Conservation (phyloP, 495 filamentous ascomycete genomes). For the Bacidia gigantensis region DNA sequence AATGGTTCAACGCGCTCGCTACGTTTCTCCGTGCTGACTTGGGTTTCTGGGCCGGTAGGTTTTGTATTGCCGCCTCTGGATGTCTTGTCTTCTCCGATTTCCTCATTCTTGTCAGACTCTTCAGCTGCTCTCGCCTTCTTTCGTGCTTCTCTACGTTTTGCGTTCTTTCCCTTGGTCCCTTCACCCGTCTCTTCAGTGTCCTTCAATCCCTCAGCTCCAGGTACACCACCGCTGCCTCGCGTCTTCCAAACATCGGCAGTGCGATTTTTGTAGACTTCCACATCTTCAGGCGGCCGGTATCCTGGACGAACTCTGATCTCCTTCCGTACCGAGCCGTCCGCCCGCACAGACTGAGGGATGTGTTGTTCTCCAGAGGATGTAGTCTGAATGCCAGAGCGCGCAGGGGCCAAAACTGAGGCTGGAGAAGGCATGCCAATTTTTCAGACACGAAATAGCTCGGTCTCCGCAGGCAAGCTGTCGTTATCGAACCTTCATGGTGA, state of each 20-base stretch:
- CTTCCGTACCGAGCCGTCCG: constrained; percentile 78
- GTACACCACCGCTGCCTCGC: constrained; percentile 60
- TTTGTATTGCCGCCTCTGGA: not conserved
- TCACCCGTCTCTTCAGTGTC: constrained; percentile 38
- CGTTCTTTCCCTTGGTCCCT: constrained; percentile 60
- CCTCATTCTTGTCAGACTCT: constrained; percentile 23
- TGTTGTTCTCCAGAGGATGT: constrained; percentile 60
- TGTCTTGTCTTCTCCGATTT: constrained; percentile 25
- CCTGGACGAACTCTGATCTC: constrained; percentile 90
- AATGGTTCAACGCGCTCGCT: not conserved
- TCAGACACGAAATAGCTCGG: too few species aligned
- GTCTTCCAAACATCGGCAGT: constrained; percentile 77
- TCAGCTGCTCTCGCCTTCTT: constrained; percentile 64
- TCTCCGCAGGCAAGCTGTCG: too few species aligned
- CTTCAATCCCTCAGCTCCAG: constrained; percentile 61
- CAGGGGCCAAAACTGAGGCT: constrained; percentile 10
- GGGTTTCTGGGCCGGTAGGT: not conserved
- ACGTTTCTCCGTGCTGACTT: too few species aligned
- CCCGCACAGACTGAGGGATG: constrained; percentile 73
- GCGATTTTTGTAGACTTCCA: constrained; percentile 90
- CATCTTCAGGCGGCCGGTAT: constrained; percentile 89
- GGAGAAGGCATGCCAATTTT: not conserved
- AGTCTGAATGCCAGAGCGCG: constrained; percentile 59
- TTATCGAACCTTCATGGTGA: too few species aligned
- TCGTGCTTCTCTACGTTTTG: constrained; percentile 79